Evolutionary conservation across 768 basidiomycete species (phyloP).

Genomic region (Naganishia onofrii): DNA sequence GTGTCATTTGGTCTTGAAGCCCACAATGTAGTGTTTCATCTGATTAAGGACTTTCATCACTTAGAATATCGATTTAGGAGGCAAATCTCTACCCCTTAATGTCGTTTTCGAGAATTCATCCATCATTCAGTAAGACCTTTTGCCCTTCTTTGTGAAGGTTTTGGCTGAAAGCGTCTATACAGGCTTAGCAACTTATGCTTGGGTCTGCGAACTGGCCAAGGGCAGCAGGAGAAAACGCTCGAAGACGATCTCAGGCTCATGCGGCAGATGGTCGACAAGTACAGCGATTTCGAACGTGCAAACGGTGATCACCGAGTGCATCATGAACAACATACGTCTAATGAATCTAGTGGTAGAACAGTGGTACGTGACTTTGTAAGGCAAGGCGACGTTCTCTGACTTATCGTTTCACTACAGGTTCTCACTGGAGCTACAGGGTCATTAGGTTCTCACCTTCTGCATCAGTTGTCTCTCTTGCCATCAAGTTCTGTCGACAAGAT

Average conservation of each 20-base stretch:
- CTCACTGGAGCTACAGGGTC: conserved; percentile 51
- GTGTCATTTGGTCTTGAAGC: conserved; percentile 13
- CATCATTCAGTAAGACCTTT: conserved; percentile 34
- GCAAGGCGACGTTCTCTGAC: neutral
- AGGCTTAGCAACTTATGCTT: conserved; percentile 17
- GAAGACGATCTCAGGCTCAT: conserved; percentile 34
- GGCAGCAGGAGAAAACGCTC: neutral
- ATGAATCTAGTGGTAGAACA: neutral
- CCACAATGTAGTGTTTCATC: neutral
- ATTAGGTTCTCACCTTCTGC: conserved; percentile 43
- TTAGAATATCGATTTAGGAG: conserved; percentile 38
- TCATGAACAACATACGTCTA: neutral
- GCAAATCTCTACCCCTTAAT: conserved; percentile 36
- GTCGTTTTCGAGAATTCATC: conserved; percentile 48
- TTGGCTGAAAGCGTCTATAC: neutral
- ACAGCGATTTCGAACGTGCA: conserved; percentile 30
- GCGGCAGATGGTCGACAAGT: conserved; percentile 36
- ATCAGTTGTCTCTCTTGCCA: conserved; percentile 27
- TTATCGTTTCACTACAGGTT: conserved; percentile 32
- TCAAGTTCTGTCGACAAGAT: conserved; percentile 30
- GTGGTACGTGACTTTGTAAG: neutral
- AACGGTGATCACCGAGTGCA: neutral
- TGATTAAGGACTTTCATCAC: neutral
- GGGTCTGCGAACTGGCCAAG: conserved; percentile 36
- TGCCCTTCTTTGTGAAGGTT: neutral